Conservation (phyloP, 176 grass and related monocot species). For the Thinopyrum elongatum region DNA sequence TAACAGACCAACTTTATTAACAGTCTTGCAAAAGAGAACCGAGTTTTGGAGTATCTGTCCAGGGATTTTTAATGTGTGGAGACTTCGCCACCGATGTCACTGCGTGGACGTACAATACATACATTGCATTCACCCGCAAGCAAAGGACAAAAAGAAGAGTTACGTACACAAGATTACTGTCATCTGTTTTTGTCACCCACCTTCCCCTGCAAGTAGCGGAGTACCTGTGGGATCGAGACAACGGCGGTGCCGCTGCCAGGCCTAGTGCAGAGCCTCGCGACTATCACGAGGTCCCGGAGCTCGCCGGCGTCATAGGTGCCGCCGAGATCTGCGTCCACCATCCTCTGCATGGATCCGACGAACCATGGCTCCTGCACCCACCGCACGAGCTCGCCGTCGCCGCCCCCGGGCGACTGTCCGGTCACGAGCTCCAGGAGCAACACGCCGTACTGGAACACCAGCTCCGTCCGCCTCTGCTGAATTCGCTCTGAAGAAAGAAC, state of each 20-base stretch:
- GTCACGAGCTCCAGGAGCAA: slow-evolving; percentile 95
- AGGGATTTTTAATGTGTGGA: not conserved
- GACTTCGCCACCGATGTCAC: not conserved
- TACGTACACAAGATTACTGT: slow-evolving; percentile 4
- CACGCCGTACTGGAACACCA: slow-evolving; percentile 88
- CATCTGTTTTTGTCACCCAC: not conserved
- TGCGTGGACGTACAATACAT: not conserved
- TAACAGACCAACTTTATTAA: not conserved
- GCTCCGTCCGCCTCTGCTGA: slow-evolving; percentile 49
- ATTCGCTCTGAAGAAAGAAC: slow-evolving; percentile 42
- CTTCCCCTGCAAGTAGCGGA: slow-evolving; percentile 77
- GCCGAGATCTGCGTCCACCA: slow-evolving; percentile 96
- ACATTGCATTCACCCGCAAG: not conserved
- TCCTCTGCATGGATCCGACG: slow-evolving; percentile 61
- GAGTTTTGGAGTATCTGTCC: not conserved
- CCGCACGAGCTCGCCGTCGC: slow-evolving; percentile 72
- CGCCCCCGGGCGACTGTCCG: slow-evolving; percentile 67
- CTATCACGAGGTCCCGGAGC: slow-evolving; percentile 68
- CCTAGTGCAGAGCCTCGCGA: slow-evolving; percentile 85
- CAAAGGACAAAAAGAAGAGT: not conserved
- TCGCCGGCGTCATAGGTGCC: slow-evolving; percentile 71
- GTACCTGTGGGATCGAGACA: slow-evolving; percentile 72
- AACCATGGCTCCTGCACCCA: slow-evolving; percentile 83
- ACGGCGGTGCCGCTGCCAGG: slow-evolving; percentile 26
- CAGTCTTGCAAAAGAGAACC: not conserved